Conservation (phyloP, 495 filamentous ascomycete genomes). For the Trichoderma gamsii region DNA sequence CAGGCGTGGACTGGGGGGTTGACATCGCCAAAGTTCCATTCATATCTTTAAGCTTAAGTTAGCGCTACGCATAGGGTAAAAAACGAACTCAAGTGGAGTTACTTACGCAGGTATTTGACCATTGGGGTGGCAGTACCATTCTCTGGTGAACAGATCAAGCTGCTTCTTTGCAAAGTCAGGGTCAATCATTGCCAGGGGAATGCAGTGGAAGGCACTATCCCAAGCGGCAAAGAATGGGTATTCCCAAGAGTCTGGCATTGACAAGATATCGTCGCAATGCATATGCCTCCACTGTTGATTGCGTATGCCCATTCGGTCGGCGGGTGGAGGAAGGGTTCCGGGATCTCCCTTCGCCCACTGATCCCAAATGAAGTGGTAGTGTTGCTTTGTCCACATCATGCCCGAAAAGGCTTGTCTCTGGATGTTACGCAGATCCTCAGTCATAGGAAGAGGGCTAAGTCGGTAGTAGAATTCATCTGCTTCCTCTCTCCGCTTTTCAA, state of each 20-base stretch:
- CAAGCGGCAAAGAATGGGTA: conserved; percentile 98
- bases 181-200: conserved; percentile 93
- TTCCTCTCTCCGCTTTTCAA: conserved; percentile 76
- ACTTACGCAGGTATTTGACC: conserved; percentile 67
- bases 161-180: conserved; percentile 98
- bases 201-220: conserved; percentile 96
- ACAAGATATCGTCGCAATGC: conserved; percentile 87
- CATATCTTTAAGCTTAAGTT: conserved; percentile 53
- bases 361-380: conserved; percentile 94
- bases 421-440: conserved; percentile 89
- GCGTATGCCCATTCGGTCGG: conserved; percentile 70
- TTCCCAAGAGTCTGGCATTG: conserved; percentile 98
- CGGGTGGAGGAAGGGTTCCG: conserved; percentile 70
- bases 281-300: conserved; percentile 91
- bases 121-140: conserved; percentile 99
- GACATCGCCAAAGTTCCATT: conserved; percentile 98
- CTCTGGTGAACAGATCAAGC: conserved; percentile 85
- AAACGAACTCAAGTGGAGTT: not conserved
- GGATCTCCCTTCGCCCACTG: conserved; percentile 87
- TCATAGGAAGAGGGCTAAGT: conserved; percentile 90
- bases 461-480: conserved; percentile 94
- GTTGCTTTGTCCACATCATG: conserved; percentile 98
- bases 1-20: conserved; percentile 96
- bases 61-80: conserved; percentile 11
- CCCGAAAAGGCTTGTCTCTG: conserved; percentile 90